Percentiles rank a stretch among this genome's conserved stretches.
phyloP scores from a whole-genome alignment of 345 rosid genomes.

The Atalantia buxifolia region DNA sequence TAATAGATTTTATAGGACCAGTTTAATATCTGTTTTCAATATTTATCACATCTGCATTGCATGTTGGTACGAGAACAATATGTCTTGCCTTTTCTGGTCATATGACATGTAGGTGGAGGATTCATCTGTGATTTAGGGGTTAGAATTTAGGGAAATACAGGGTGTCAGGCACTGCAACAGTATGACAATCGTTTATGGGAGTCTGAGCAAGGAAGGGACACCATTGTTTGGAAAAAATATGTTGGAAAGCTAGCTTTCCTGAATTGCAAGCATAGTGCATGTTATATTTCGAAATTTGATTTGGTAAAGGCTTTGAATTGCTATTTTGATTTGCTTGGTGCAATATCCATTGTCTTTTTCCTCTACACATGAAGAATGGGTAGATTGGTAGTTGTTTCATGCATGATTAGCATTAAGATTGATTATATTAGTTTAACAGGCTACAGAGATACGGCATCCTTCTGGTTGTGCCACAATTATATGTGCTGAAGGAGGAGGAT shows the following conservation, averaged over 20 bases:
- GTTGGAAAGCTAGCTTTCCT: neutral
- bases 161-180: neutral
- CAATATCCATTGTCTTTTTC: neutral
- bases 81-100: neutral
- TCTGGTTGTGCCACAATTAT: conserved; percentile 73
- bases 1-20: neutral
- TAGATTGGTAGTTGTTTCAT: neutral
- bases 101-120: neutral
- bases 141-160: neutral
- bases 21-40: neutral
- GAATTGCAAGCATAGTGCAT: neutral
- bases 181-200: neutral
- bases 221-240: neutral
- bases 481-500: conserved; percentile 55
- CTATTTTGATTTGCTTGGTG: neutral
- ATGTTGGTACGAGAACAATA: neutral
- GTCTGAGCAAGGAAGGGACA: neutral
- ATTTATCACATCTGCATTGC: neutral
- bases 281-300: neutral
- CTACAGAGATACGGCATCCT: conserved; percentile 74
- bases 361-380: neutral
- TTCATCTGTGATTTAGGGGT: neutral
- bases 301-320: neutral
- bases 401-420: conserved; percentile 13
- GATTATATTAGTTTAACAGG: conserved; percentile 35